These are phyloP conservation scores for Eragrostis tef DNA, from an alignment of 202 grass and related monocot genomes.

Conservation along the genomic window DNA sequence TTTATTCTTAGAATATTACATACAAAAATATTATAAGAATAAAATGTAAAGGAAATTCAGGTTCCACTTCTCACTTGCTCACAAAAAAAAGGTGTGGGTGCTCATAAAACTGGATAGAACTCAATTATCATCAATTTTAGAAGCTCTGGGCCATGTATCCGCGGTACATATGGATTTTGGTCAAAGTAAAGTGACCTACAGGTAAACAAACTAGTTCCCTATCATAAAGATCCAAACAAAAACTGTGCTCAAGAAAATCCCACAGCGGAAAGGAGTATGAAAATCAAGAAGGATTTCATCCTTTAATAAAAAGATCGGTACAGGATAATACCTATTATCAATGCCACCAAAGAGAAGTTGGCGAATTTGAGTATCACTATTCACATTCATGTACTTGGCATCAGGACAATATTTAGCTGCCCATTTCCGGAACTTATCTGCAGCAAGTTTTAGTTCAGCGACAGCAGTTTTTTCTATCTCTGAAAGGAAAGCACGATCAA, in stretches of 20 bases:
- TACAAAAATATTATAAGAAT: constrained; percentile 19
- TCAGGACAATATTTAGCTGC: constrained; percentile 78
- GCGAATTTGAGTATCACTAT: constrained; percentile 71
- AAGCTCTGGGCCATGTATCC: not conserved
- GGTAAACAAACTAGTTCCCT: not conserved
- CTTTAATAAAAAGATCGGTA: constrained; percentile 23
- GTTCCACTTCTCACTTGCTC: constrained; percentile 7
- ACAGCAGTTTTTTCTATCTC: constrained; percentile 71
- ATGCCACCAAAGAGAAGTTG: constrained; percentile 83
- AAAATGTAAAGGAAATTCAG: constrained; percentile 17
- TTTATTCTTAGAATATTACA: constrained; percentile 1
- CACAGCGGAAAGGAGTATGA: not conserved
- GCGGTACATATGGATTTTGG: constrained; percentile 22
- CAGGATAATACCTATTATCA: constrained; percentile 66
- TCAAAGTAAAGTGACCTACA: constrained; percentile 11
- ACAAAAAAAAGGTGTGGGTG: constrained; percentile 11
- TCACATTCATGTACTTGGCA: constrained; percentile 88
- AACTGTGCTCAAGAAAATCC: constrained; percentile 23
- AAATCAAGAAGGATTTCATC: constrained; percentile 10
- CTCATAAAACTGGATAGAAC: not conserved
- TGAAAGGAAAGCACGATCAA: constrained; percentile 69
- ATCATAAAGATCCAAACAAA: constrained; percentile 30
- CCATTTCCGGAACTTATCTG: constrained; percentile 74
- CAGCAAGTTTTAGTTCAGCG: constrained; percentile 61
- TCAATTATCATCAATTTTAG: constrained; percentile 19